These are phyloP conservation scores for Hypoxylon lenormandii DNA, from an alignment of 495 filamentous ascomycete genomes.

Conservation along the genomic window DNA sequence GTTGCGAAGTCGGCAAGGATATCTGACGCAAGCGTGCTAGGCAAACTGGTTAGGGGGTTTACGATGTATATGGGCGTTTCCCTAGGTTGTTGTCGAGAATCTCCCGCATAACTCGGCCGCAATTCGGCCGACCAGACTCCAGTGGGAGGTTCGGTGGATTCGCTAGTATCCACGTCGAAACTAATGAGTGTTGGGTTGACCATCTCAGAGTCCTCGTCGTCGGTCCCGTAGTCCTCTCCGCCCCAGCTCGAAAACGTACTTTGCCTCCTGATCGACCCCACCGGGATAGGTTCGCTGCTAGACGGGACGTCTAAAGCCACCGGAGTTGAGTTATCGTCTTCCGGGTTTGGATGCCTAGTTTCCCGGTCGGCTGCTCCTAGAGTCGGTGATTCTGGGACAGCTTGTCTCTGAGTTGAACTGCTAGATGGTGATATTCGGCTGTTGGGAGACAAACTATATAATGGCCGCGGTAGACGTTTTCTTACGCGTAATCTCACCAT, in stretches of 20 bases:
- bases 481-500: slow-evolving; percentile 29
- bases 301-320: slow-evolving; percentile 45
- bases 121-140: slow-evolving; percentile 70
- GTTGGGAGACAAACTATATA: slow-evolving; percentile 5
- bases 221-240: slow-evolving; percentile 58
- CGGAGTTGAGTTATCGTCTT: slow-evolving; percentile 39
- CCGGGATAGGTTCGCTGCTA: slow-evolving; percentile 43
- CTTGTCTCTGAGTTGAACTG: slow-evolving; percentile 24
- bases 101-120: slow-evolving; percentile 57
- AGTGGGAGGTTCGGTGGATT: slow-evolving; percentile 55
- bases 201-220: slow-evolving; percentile 64
- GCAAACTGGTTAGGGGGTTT: slow-evolving; percentile 53
- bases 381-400: slow-evolving; percentile 47
- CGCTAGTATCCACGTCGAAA: slow-evolving; percentile 67
- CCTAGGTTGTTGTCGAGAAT: slow-evolving; percentile 37
- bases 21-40: slow-evolving; percentile 53
- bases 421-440: slow-evolving; percentile 7
- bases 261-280: slow-evolving; percentile 49
- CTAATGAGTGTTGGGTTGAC: slow-evolving; percentile 66
- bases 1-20: slow-evolving; percentile 51
- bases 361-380: slow-evolving; percentile 46
- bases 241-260: slow-evolving; percentile 50
- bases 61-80: slow-evolving; percentile 54
- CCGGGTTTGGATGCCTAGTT: slow-evolving; percentile 42
- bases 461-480: slow-evolving; percentile 40